phyloP scores from a whole-genome alignment of 2,329 filamentous ascomycete species.

The Westerdykella sp. region DNA sequence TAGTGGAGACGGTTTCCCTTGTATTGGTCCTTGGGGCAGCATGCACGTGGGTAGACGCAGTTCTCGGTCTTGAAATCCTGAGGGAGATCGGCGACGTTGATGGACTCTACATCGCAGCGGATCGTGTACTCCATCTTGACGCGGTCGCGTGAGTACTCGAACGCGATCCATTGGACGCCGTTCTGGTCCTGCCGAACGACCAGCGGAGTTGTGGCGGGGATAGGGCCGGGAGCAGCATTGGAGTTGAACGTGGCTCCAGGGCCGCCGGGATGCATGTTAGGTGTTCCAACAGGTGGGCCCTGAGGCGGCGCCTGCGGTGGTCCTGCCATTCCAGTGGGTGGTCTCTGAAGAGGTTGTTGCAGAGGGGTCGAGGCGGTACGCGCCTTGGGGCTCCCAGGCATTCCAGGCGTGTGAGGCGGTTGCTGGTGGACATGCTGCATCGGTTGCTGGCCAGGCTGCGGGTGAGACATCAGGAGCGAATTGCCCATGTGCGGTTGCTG shows the following conservation, averaged over 20 bases:
- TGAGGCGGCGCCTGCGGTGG: slow-evolving; percentile 37
- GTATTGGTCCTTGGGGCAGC: slow-evolving; percentile 92
- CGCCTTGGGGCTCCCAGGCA: slow-evolving; percentile 55
- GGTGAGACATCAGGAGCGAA: slow-evolving; percentile 50
- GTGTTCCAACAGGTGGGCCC: slow-evolving; percentile 37
- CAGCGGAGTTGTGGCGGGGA: slow-evolving; percentile 89
- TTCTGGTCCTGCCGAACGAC: slow-evolving; percentile 94
- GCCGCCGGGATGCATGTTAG: slow-evolving; percentile 37
- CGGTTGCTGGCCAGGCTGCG: slow-evolving; percentile 36
- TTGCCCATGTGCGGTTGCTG: slow-evolving; percentile 52
- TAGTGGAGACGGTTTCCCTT: slow-evolving; percentile 92
- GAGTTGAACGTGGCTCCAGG: slow-evolving; percentile 60
- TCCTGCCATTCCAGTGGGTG: slow-evolving; percentile 43
- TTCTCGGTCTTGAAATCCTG: slow-evolving; percentile 96
- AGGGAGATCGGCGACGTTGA: slow-evolving; percentile 78
- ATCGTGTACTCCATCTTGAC: slow-evolving; percentile 99
- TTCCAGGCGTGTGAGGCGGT: slow-evolving; percentile 48
- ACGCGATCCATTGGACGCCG: slow-evolving; percentile 97
- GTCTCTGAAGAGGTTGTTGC: slow-evolving; percentile 47
- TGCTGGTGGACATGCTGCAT: slow-evolving; percentile 38
- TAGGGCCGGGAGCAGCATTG: slow-evolving; percentile 89
- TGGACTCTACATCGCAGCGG: slow-evolving; percentile 93
- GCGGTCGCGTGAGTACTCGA: slow-evolving; percentile 92
- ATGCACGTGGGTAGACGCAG: slow-evolving; percentile 93
- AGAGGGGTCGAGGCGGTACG: slow-evolving; percentile 41